These are phyloP conservation scores for Trichothecium sympodiale DNA, from an alignment of 2,329 filamentous ascomycete species.

Conservation along the genomic window DNA sequence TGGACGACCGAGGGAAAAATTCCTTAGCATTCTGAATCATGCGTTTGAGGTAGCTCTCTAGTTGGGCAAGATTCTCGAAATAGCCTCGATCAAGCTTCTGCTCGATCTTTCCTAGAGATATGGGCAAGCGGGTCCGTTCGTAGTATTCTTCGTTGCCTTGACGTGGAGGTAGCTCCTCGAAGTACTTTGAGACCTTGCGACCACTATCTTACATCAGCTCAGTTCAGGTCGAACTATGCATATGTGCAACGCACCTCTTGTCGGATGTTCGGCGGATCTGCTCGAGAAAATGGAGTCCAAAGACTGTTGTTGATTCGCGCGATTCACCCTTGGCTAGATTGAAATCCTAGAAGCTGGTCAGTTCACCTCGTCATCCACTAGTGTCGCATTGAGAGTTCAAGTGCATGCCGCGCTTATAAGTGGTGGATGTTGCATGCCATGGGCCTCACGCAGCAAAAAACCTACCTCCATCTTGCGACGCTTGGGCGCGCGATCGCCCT, in stretches of 20 bases:
- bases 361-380: conserved; percentile 6
- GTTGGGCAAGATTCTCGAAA: conserved; percentile 58
- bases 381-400: not conserved
- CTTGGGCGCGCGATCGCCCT: conserved; percentile 43
- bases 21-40: conserved; percentile 83
- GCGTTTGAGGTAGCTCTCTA: conserved; percentile 80
- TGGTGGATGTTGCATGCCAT: not conserved
- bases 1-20: conserved; percentile 63
- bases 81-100: conserved; percentile 57
- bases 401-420: not conserved
- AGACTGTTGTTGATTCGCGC: conserved; percentile 55
- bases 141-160: conserved; percentile 65
- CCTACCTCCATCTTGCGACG: conserved; percentile 39
- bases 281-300: conserved; percentile 63
- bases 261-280: conserved; percentile 67
- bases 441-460: conserved; percentile 2
- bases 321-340: conserved; percentile 48
- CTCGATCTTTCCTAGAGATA: conserved; percentile 69
- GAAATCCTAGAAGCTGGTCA: conserved; percentile 23
- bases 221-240: not conserved
- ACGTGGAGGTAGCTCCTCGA: conserved; percentile 59
- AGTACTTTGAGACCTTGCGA: conserved; percentile 62
- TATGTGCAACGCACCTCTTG: conserved; percentile 54
- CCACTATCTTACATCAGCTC: conserved; percentile 38
- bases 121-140: conserved; percentile 62